Evolutionary conservation across 805 yeast genomes (phyloP).

Genomic region (Suhomyces prunicola): DNA sequence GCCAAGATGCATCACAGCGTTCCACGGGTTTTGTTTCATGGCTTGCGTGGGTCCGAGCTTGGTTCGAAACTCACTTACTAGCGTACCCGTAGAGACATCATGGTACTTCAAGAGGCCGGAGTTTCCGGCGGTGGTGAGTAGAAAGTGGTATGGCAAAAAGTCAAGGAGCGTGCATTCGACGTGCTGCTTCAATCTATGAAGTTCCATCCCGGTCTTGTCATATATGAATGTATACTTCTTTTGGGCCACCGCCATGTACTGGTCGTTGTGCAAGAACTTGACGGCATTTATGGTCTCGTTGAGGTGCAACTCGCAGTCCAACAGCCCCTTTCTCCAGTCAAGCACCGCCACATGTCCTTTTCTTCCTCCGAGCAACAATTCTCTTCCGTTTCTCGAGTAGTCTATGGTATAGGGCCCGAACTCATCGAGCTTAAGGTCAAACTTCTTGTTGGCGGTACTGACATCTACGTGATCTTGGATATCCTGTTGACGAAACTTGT

Average conservation of each 20-base stretch:
- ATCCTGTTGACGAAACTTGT: slow-evolving; percentile 77
- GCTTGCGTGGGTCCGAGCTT: slow-evolving; percentile 87
- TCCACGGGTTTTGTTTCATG: slow-evolving; percentile 91
- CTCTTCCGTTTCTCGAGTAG: slow-evolving; percentile 85
- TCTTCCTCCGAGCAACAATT: slow-evolving; percentile 76
- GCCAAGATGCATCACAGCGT: slow-evolving; percentile 91
- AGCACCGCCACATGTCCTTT: slow-evolving; percentile 95
- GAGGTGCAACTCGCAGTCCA: slow-evolving; percentile 78
- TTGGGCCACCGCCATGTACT: slow-evolving; percentile 94
- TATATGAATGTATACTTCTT: slow-evolving; percentile 90
- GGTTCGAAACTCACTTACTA: slow-evolving; percentile 81
- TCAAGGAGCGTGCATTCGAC: slow-evolving; percentile 79
- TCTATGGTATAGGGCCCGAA: slow-evolving; percentile 86
- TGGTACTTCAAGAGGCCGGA: slow-evolving; percentile 89
- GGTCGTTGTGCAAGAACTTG: slow-evolving; percentile 87
- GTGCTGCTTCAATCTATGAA: slow-evolving; percentile 89
- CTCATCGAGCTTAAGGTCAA: slow-evolving; percentile 68
- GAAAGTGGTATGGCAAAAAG: slow-evolving; percentile 88
- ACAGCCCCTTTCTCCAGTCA: slow-evolving; percentile 88
- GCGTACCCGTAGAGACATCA: slow-evolving; percentile 88
- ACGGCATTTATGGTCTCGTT: slow-evolving; percentile 91
- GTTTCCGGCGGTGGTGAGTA: slow-evolving; percentile 84
- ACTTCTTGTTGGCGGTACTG: slow-evolving; percentile 68
- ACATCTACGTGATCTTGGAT: slow-evolving; percentile 73
- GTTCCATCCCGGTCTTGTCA: slow-evolving; percentile 85